phyloP scores from a whole-genome alignment of 1,139 yeast genomes.

The Geotrichum cucujoidarum region DNA sequence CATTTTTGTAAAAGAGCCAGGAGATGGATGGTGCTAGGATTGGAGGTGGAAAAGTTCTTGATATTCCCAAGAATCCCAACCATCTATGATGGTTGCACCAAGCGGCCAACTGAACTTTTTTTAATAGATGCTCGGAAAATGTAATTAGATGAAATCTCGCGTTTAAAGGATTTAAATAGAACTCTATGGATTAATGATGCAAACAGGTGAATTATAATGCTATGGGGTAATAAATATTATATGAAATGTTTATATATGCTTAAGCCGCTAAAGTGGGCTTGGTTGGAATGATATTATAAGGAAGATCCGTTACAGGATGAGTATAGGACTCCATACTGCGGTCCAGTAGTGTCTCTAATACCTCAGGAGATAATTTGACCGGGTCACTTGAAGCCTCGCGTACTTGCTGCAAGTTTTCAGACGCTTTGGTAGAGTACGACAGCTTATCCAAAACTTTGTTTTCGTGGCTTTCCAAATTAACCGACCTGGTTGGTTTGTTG shows the following conservation, averaged over 20 bases:
- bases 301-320: background rate
- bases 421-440: constrained; percentile 8
- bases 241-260: background rate
- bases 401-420: background rate
- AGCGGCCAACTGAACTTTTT: no score
- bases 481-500: background rate
- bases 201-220: background rate
- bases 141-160: background rate
- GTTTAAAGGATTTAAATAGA: background rate
- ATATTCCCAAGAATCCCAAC: no score
- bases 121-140: no score
- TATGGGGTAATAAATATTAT: background rate
- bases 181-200: background rate
- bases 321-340: constrained; percentile 5
- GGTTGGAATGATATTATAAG: constrained; percentile 1
- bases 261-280: background rate
- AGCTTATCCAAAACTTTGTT: background rate
- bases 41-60: background rate
- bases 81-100: no score
- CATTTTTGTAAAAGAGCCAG: constrained; percentile 1
- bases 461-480: background rate
- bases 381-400: background rate
- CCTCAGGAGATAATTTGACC: background rate
- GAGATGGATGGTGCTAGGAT: background rate
- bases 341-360: constrained; percentile 3